Conservation (phyloP, 2,329 filamentous ascomycete species). For the Fusarium tjaetaba region DNA sequence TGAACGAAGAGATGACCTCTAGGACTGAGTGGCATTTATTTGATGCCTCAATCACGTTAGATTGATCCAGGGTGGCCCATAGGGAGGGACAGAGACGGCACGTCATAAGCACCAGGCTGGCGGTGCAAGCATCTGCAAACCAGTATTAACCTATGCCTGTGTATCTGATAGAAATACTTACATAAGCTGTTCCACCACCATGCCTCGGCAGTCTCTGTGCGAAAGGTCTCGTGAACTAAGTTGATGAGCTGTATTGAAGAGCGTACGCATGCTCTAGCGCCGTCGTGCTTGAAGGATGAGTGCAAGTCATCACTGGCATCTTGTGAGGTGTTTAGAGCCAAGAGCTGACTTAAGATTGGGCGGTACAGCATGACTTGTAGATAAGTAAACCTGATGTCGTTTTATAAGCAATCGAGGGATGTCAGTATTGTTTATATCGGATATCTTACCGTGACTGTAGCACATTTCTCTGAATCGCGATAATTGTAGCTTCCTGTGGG, state of each 20-base stretch:
- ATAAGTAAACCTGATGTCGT: background rate
- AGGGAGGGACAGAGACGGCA: background rate
- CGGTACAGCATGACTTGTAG: background rate
- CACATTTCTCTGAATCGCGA: background rate
- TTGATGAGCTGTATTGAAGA: background rate
- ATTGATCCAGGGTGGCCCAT: background rate
- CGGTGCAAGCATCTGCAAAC: background rate
- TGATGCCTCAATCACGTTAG: rapidly evolving
- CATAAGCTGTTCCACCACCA: slow-evolving; percentile 3
- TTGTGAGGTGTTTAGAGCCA: background rate
- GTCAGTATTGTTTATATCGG: rapidly evolving
- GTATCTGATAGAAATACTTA: background rate
- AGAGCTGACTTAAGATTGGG: background rate
- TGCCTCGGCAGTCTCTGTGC: background rate
- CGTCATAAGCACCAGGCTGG: background rate
- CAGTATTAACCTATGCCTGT: background rate
- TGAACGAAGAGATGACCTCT: background rate
- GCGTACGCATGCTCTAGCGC: background rate
- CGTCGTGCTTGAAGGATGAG: background rate
- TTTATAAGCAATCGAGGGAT: background rate
- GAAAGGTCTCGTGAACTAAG: background rate
- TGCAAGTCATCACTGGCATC: background rate
- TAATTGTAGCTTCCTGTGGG: rapidly evolving
- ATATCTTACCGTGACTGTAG: background rate
- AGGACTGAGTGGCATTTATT: background rate